Conservation (phyloP, 2,329 filamentous ascomycete genomes). For the Fonsecaea erecta region DNA sequence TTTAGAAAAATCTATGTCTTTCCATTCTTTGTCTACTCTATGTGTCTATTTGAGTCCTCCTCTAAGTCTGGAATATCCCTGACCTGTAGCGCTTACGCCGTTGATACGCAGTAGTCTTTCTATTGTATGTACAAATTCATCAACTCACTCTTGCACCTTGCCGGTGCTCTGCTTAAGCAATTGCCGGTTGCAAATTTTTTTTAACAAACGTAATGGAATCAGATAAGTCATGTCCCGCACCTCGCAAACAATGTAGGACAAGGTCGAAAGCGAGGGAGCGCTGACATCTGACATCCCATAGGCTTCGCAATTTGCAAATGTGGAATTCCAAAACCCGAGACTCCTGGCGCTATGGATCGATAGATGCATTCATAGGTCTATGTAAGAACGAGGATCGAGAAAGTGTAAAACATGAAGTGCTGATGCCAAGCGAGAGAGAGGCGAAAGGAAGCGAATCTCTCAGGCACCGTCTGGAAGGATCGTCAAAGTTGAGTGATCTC, state of each 20-base stretch:
- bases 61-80: background rate
- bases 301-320: background rate
- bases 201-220: background rate
- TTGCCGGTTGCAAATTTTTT: background rate
- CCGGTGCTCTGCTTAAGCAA: background rate
- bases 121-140: background rate
- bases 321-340: background rate
- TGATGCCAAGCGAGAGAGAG: background rate
- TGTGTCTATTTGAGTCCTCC: background rate
- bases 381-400: background rate
- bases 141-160: background rate
- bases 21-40: background rate
- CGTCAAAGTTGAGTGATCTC: background rate
- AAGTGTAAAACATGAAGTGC: background rate
- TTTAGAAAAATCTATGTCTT: too few species aligned
- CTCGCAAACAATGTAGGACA: background rate
- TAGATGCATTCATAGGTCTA: background rate
- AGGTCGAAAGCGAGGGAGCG: background rate
- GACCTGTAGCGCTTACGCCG: background rate
- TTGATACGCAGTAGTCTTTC: background rate
- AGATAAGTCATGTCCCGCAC: background rate
- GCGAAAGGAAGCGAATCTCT: background rate
- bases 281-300: background rate
- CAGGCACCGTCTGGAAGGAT: background rate
- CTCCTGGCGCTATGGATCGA: background rate